These are phyloP conservation scores for Aspergillus egyptiacus DNA, from an alignment of 495 filamentous ascomycete species.

Conservation along the genomic window DNA sequence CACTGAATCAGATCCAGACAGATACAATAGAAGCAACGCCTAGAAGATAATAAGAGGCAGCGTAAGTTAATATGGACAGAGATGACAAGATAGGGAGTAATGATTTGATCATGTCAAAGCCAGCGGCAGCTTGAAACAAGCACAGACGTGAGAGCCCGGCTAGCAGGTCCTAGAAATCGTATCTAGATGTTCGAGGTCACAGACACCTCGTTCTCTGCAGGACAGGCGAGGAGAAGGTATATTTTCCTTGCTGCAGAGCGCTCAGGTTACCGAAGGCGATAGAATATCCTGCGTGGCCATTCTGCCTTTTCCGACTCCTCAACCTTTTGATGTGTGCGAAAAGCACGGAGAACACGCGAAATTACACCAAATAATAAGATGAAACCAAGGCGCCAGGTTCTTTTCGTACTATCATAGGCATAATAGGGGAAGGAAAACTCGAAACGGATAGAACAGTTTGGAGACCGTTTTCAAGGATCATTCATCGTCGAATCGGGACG, in stretches of 20 bases:
- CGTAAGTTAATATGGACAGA: constrained; percentile 16
- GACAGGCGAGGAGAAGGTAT: background rate
- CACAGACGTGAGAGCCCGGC: constrained; percentile 1
- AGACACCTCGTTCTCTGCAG: background rate
- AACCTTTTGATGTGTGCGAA: background rate
- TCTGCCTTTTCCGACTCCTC: constrained; percentile 4
- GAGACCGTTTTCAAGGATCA: background rate
- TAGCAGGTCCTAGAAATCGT: constrained; percentile 2
- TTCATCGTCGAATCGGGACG: constrained; percentile 57
- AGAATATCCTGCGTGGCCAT: constrained; percentile 3
- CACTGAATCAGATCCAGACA: background rate
- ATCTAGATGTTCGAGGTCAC: background rate
- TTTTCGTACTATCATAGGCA: constrained; percentile 30
- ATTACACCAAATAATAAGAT: constrained; percentile 16
- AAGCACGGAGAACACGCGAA: background rate
- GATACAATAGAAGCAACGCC: constrained; percentile 3
- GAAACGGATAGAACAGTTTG: constrained; percentile 11
- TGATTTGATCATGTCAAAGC: constrained; percentile 7
- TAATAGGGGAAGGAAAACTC: constrained; percentile 10
- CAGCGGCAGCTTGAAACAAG: background rate
- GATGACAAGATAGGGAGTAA: constrained; percentile 13
- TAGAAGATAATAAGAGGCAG: constrained; percentile 9
- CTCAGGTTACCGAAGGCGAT: constrained; percentile 1
- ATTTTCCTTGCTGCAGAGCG: background rate
- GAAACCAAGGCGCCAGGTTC: constrained; percentile 38